Evolutionary conservation across 495 filamentous ascomycete species (phyloP).

Genomic region (Xylaria intraflava): DNA sequence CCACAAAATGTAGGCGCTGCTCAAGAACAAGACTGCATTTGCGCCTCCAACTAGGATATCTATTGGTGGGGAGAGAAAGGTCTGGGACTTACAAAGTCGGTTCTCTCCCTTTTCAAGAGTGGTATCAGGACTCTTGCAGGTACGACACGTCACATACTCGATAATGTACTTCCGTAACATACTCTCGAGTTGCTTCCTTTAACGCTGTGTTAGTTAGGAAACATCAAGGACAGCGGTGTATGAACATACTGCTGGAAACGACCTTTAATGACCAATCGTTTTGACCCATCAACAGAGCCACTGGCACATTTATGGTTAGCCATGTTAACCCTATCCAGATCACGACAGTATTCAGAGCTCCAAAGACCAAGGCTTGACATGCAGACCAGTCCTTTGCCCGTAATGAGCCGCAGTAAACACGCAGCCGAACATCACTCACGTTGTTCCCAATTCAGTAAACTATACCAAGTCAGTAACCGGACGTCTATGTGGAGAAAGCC

Average conservation of each 20-base stretch:
- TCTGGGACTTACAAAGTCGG: constrained; percentile 57
- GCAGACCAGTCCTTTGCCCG: not conserved
- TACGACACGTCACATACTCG: constrained; percentile 99
- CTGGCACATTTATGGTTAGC: constrained; percentile 31
- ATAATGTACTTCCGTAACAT: constrained; percentile 91
- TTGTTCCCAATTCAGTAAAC: constrained; percentile 94
- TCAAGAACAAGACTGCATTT: not conserved
- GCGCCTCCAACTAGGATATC: not conserved
- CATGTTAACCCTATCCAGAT: not conserved
- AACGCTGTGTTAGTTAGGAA: not conserved
- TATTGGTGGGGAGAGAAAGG: constrained; percentile 58
- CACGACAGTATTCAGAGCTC: not conserved
- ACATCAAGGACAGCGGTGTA: not conserved
- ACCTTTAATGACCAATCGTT: constrained; percentile 95
- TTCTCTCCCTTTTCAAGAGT: constrained; percentile 98
- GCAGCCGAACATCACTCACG: not conserved
- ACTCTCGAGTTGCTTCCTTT: constrained; percentile 93
- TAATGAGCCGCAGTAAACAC: not conserved
- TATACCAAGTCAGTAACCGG: not conserved
- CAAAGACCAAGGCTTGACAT: not conserved
- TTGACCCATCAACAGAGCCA: constrained; percentile 85
- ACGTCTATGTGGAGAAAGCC: not conserved
- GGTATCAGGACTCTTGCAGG: constrained; percentile 88
- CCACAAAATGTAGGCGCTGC: not conserved
- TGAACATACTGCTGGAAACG: constrained; percentile 61